phyloP scores from a whole-genome alignment of 768 basidiomycete genomes.

The Lactarius evosmus region DNA sequence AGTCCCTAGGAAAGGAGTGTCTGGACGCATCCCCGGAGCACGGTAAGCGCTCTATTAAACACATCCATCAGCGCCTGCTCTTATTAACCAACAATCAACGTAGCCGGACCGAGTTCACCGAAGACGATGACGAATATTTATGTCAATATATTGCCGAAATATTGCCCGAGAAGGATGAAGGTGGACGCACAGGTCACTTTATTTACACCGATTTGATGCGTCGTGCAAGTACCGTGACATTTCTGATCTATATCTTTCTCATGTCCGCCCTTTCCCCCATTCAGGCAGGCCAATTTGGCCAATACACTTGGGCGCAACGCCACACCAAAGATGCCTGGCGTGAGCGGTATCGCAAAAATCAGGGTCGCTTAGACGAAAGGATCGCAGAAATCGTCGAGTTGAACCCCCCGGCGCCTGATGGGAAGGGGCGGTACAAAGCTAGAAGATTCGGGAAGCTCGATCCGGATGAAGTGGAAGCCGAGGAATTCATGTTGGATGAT shows the following conservation, averaged over 20 bases:
- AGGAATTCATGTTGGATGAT: not conserved
- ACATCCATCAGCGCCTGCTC: not conserved
- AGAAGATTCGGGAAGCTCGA: constrained; percentile 10
- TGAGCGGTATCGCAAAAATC: constrained; percentile 30
- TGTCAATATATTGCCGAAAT: constrained; percentile 22
- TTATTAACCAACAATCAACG: not conserved
- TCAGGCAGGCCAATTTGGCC: constrained; percentile 15
- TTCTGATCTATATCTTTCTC: not conserved
- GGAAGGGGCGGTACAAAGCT: constrained; percentile 19
- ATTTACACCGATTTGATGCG: constrained; percentile 24
- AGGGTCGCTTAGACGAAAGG: constrained; percentile 19
- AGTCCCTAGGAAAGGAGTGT: not conserved
- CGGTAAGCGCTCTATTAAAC: constrained; percentile 9
- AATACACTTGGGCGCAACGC: constrained; percentile 25
- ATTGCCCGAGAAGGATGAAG: constrained; percentile 18
- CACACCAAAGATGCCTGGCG: constrained; percentile 30
- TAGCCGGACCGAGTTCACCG: constrained; percentile 20
- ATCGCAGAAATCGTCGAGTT: constrained; percentile 24
- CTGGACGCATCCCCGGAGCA: constrained; percentile 7
- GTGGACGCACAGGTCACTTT: constrained; percentile 18
- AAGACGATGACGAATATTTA: constrained; percentile 17
- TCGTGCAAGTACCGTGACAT: constrained; percentile 9
- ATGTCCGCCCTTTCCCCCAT: not conserved
- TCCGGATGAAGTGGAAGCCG: not conserved
- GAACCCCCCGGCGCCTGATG: constrained; percentile 17